Evolutionary conservation across 306 rosid genomes (phyloP), one percentile per base, ranked within the genome.

Genomic region (Vachellia pachyceras): DNA sequence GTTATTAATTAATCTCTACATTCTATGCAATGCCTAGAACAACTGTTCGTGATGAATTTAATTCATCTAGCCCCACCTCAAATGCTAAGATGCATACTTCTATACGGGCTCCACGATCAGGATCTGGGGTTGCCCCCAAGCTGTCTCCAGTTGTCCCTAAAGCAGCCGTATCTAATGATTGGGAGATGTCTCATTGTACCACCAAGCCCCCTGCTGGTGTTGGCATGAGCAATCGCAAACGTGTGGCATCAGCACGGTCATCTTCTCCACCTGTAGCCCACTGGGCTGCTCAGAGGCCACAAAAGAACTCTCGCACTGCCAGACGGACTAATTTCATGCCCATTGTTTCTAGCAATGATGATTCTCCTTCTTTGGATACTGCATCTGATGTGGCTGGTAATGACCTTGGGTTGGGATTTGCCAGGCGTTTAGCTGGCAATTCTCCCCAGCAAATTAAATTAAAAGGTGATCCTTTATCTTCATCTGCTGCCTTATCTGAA

Each of bases 251-350:
- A 15, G 87, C 90, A 73, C 88, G 89, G 69, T 87, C 98, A 78
- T 89, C 99, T 65, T 96, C 99, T 60, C 97, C 97, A 36, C 98
- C 99, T 49, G 97, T 90, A 78, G 89, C 91, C 63, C 94, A 82
- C 44, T 93, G 97, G 93, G 89, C 89, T 44, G 86, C 89, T 79
- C 98, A 96, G 87, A 90, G 99, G 88, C 93, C 97, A 20, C 99
- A 92, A 79, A 96, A 96, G 85, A 96, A 85, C 86, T 94, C 99
- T n/a, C 97, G 98, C 45, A 86, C 92, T 78, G 99, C 99, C 79
- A 88, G 99, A 78, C 86, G 99, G 83, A 87, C 98, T 82, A 93
- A 90, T 86, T 83, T 90, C 25, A 79, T 87, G 86, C 94, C 99
- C 45, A 80, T 85, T 83, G 91, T 86, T 90, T 82, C 98, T 22